Base-by-base conservation (phyloP, 129 eudicot genomes). In the Artemisia tridentata region DNA sequence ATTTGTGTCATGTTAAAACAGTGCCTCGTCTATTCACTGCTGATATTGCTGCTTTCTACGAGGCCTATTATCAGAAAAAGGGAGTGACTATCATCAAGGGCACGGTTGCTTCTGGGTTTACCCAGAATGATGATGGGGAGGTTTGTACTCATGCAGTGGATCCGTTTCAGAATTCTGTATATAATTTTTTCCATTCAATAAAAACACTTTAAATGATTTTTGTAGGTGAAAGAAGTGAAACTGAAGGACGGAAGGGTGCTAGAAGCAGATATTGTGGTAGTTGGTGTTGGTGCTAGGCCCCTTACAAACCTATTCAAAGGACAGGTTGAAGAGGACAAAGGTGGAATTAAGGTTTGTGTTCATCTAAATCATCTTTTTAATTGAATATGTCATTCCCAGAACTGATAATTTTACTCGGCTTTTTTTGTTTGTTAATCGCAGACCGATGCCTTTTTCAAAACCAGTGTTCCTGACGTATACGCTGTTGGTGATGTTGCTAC, bases 401-500 rank as follows among this genome's bases (percentile, higher is more conserved):
- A 49, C 13, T 63, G 14, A 53, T 4, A 12, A 20, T 59, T 59
- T 59, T 9, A 57, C 55, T 51, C 76, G 70, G 2, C 19, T 45
- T 57, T 66, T 53, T 75, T 16, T 29, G 76, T 10, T 15, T 75
- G 38, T 68, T 76, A 17, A 65, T 83, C 82, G 62, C 92, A 93
- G 99, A 93, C 99, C 3, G 97, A 93, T 85, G 88, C 72, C n/a
- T 90, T 75, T 85, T 93, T 93, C 84, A 83, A 84, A 76, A 93
- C 99, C 25, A 93, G 92, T 47, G 76, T 87, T 51, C 84, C 92
- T 45, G 92, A 90, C 59, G 99, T 93, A 34, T 93, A 93, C 81
- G 99, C 99, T 65, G 93, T 90, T 53, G 99, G 99, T 62, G 99
- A 93, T 86, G 99, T 93, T 78, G 99, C 99, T 59, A 89, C 97